A percentile compares a stretch with the other conserved stretches of the same genome.
These are phyloP conservation scores for Suillus variegatus DNA, from an alignment of 768 basidiomycete species.

Conservation along the genomic window DNA sequence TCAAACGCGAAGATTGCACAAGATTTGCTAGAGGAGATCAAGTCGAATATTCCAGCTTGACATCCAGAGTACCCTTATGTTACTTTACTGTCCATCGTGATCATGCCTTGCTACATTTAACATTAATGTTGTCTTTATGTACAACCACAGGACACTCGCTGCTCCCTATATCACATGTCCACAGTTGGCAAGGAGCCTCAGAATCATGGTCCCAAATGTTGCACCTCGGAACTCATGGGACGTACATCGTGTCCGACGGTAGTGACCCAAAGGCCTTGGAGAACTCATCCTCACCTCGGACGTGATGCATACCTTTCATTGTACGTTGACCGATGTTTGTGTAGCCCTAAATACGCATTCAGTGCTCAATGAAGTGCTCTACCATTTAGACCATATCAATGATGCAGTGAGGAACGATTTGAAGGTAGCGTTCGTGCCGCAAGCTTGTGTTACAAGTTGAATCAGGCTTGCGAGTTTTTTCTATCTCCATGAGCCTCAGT, in stretches of 20 bases:
- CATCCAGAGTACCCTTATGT: slow-evolving; percentile 9
- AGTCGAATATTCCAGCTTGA: slow-evolving; percentile 42
- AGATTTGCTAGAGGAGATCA: slow-evolving; percentile 61
- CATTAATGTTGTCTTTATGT: slow-evolving; percentile 28
- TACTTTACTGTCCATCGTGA: slow-evolving; percentile 20
- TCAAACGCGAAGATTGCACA: slow-evolving; percentile 69
- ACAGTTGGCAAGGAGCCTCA: not conserved
- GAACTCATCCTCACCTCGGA: not conserved
- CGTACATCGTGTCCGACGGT: not conserved
- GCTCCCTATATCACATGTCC: slow-evolving; percentile 1
- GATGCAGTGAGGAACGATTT: not conserved
- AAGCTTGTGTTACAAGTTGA: not conserved
- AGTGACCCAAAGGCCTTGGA: not conserved
- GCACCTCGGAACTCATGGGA: not conserved
- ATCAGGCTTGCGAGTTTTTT: not conserved
- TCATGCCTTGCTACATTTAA: slow-evolving; percentile 30
- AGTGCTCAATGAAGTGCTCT: not conserved
- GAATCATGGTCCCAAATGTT: not conserved
- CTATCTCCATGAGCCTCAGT: not conserved
- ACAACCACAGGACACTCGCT: slow-evolving; percentile 5
- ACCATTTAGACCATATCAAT: not conserved
- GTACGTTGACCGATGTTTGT: slow-evolving; percentile 1
- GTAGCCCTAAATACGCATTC: not conserved
- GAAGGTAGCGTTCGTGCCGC: not conserved
- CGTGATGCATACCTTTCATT: not conserved